These are phyloP conservation scores for Penicillium freii DNA, from an alignment of 2,329 filamentous ascomycete species.

Conservation along the genomic window DNA sequence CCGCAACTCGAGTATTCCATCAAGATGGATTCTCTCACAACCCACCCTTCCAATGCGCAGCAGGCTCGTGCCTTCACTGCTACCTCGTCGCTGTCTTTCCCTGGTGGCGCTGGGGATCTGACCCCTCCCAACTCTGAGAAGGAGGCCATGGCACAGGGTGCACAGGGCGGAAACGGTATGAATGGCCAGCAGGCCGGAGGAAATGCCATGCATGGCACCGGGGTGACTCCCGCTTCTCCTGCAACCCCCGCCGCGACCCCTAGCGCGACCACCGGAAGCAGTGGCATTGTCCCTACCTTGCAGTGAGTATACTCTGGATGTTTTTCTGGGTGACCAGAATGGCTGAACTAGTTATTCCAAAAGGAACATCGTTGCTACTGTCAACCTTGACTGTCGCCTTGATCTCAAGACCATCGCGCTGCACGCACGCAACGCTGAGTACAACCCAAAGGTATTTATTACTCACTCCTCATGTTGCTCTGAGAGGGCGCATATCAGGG, in stretches of 20 bases:
- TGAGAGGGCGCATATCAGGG: conserved; percentile 35
- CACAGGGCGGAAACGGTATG: conserved; percentile 48
- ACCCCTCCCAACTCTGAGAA: conserved; percentile 75
- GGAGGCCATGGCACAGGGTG: conserved; percentile 51
- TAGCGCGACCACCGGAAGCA: conserved; percentile 75
- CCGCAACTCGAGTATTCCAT: conserved; percentile 37
- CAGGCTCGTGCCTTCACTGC: conserved; percentile 97
- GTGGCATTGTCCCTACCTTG: conserved; percentile 87
- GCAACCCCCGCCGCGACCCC: conserved; percentile 70
- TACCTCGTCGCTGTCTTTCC: conserved; percentile 87
- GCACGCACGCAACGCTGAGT: conserved; percentile 96
- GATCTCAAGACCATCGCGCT: conserved; percentile 98
- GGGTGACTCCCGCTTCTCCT: conserved; percentile 84
- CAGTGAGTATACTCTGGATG: conserved; percentile 76
- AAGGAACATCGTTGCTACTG: conserved; percentile 99
- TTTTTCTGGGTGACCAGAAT: conserved; percentile 47
- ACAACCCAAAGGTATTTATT: conserved; percentile 84
- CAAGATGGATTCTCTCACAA: conserved; percentile 83
- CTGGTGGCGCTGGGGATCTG: conserved; percentile 76
- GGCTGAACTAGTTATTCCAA: conserved; percentile 47
- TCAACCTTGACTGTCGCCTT: conserved; percentile 95
- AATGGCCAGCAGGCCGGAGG: conserved; percentile 57
- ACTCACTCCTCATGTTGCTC: conserved; percentile 28
- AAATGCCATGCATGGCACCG: conserved; percentile 65
- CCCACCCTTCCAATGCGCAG: conserved; percentile 84